phyloP scores from a whole-genome alignment of 257 asterid species.

The Asclepias syriaca region DNA sequence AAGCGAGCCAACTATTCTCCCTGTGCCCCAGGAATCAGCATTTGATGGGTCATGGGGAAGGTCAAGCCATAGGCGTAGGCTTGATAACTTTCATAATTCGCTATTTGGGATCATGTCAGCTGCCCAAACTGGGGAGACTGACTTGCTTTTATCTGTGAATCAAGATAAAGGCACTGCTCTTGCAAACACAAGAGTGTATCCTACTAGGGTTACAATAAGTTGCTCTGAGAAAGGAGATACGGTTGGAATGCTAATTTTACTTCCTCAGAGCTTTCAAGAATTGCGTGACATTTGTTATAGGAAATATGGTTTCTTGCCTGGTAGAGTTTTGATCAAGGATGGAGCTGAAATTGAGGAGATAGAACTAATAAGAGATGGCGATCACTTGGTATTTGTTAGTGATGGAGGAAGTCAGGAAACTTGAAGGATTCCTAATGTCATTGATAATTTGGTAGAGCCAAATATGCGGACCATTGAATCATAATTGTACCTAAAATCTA shows the following conservation, averaged over 20 bases:
- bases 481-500: neutral
- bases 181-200: conserved; percentile 12
- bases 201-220: conserved; percentile 57
- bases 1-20: conserved; percentile 35
- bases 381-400: conserved; percentile 49
- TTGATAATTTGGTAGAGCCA: neutral
- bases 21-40: conserved; percentile 23
- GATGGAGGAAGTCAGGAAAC: conserved; percentile 16
- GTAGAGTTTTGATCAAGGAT: conserved; percentile 41
- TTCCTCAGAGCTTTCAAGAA: conserved; percentile 57
- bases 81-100: conserved; percentile 57
- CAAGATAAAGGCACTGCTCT: conserved; percentile 8
- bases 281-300: conserved; percentile 38
- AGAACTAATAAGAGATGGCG: conserved; percentile 70
- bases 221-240: conserved; percentile 65
- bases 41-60: conserved; percentile 41
- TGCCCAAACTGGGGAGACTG: conserved; percentile 41
- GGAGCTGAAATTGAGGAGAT: conserved; percentile 64
- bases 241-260: conserved; percentile 50
- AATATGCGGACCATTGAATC: neutral
- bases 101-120: conserved; percentile 80
- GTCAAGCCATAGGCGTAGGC: conserved; percentile 51
- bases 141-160: conserved; percentile 22
- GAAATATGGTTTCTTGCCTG: conserved; percentile 45
- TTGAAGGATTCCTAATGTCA: neutral